A percentile compares a stretch with the other conserved stretches of the same genome.
Evolutionary conservation across 2,329 filamentous ascomycete genomes (phyloP).

Genomic region (Allantophomopsis cytisporea): DNA sequence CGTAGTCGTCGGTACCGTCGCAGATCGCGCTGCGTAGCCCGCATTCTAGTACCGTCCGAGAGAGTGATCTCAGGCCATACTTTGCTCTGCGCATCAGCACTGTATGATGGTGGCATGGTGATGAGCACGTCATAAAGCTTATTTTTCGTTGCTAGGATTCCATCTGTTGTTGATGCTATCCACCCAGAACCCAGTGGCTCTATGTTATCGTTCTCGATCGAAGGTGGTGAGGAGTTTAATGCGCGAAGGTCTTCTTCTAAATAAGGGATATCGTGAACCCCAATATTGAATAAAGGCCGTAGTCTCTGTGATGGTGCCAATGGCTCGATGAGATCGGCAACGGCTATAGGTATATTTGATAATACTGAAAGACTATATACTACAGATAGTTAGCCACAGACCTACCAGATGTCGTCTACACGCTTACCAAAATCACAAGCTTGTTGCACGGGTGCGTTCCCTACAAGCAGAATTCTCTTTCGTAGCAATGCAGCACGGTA

Average conservation of each 20-base stretch:
- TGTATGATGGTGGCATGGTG: conserved; percentile 56
- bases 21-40: conserved; percentile 82
- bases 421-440: conserved; percentile 75
- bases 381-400: conserved; percentile 20
- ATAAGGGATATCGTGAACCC: conserved; percentile 81
- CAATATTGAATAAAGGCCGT: conserved; percentile 80
- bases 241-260: conserved; percentile 49
- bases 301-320: conserved; percentile 50
- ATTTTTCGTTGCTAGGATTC: conserved; percentile 75
- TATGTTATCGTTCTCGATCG: conserved; percentile 20
- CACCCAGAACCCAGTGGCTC: conserved; percentile 52
- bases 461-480: conserved; percentile 78
- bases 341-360: conserved; percentile 69
- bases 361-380: conserved; percentile 93
- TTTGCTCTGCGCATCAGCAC: conserved; percentile 41
- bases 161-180: conserved; percentile 94
- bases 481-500: conserved; percentile 76
- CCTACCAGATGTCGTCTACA: not conserved
- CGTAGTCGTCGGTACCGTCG: conserved; percentile 63
- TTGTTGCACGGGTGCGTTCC: conserved; percentile 71
- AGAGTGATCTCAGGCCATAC: conserved; percentile 67
- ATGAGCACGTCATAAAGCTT: conserved; percentile 83
- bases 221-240: conserved; percentile 21
- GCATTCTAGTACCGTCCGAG: conserved; percentile 50
- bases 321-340: conserved; percentile 54